Percentiles rank a stretch among this genome's conserved stretches.
phyloP scores from a whole-genome alignment of 345 rosid genomes.

The Kandelia obovata region DNA sequence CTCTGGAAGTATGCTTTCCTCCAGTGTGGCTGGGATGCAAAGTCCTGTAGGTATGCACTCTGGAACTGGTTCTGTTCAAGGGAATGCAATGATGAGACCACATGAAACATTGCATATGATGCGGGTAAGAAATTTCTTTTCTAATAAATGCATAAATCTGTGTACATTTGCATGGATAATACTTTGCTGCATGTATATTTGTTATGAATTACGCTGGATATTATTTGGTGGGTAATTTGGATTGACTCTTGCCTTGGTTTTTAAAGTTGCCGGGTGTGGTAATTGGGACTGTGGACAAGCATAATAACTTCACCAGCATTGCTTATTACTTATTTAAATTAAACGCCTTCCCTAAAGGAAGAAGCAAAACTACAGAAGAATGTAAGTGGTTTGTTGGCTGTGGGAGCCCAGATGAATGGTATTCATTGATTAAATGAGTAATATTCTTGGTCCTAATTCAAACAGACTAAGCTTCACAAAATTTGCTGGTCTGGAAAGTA shows the following conservation, averaged over 20 bases:
- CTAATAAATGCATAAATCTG: neutral
- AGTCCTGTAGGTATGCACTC: slow-evolving; percentile 59
- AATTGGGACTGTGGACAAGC: neutral
- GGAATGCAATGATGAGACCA: slow-evolving; percentile 71
- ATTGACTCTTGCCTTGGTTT: neutral
- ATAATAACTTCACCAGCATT: neutral
- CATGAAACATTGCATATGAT: slow-evolving; percentile 67
- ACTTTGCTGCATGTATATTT: neutral
- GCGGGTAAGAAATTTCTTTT: slow-evolving; percentile 51
- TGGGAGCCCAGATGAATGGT: no score
- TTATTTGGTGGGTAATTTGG: neutral
- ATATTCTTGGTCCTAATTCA: neutral
- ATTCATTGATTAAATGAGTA: no score
- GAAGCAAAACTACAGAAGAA: no score
- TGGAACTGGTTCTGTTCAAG: slow-evolving; percentile 65
- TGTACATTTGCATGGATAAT: neutral
- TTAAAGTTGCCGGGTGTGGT: neutral
- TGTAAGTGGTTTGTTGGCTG: no score
- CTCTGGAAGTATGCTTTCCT: slow-evolving; percentile 61
- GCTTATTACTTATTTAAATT: no score
- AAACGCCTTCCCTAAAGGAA: no score
- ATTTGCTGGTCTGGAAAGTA: no score
- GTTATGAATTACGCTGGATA: no score
- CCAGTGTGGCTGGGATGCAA: slow-evolving; percentile 68
- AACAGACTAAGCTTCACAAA: neutral